Base-by-base conservation (phyloP, 176 grass and related monocot species). In the Carex pumila region DNA sequence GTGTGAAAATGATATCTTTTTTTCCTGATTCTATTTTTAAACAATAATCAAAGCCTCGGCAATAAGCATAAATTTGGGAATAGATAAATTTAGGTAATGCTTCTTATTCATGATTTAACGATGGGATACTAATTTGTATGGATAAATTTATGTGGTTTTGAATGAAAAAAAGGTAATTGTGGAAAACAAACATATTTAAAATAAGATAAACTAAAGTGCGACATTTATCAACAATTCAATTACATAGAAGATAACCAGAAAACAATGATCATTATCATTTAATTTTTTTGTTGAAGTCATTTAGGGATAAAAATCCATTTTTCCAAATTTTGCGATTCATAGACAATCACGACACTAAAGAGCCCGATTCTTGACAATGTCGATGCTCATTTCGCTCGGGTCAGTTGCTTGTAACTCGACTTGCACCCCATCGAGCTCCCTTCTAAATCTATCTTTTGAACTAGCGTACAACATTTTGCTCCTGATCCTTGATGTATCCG, bases 381-480 rank as follows among this genome's bases (percentile, higher is more conserved):
- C 71, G 56, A 85, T 31, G 71, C 84, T 85, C 84, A 85, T 85
- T 67, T 85, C 84, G 4, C 84, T 85, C 1, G 84, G 84, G 15
- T 85, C 84, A 1, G 84, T 85, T 50, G 84, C 84, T 54, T 85
- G 84, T 41, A 85, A 71, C 56, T 85, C 84, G 25, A 85, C 56
- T 65, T 85, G 84, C 22, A 85, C 74, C 5, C 84, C 84, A 32
- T 85, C 71, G 2, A 85, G 84, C 71, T 85, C 84, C 84, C 84
- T 85, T 41, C 74, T 85, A 70, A 85, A 85, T n/a, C 84, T 79
- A 78, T 85, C 84, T 78, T 85, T 85, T n/a, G 84, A 85, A 65
- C 84, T 85, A 2, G 84, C 84, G 7, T 85, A 85, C 55, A 85
- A 21, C 84, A 85, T 85, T 58, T 85, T 85, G 53, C 54, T 79